Base-by-base conservation (phyloP, 331 rosid genomes). In the Quercus lobata region DNA sequence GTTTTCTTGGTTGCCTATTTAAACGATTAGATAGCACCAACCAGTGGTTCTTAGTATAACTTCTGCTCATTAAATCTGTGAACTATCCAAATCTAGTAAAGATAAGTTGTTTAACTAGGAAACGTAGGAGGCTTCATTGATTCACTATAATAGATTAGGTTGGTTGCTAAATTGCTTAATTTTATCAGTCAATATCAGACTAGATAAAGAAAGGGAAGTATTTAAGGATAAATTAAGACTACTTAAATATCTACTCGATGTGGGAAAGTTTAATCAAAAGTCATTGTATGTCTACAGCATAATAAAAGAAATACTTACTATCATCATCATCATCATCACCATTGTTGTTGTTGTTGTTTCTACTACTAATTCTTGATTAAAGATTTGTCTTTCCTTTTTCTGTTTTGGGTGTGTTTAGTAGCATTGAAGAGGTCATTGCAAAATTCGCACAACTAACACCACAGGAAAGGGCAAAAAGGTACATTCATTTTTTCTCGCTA, bases 381-480 rank as follows among this genome's bases (percentile, higher is more conserved):
- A 7, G 10, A 27, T 29, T 79, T 61, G 5, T 49, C 18, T 49
- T 74, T 66, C 34, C 74, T 77, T 70, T 29, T 7, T 63, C 27
- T 41, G 7, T 19, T 16, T 55, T 85, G 37, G 71, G 37, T 74
- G 81, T 15, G 75, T 83, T 81, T 82, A 84, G 92, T 80, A 89
- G 88, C 84, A 84, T 91, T 14, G 99, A 91, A 78, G 98, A 95
- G 72, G 90, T 95, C 68, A 91, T 95, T 71, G 86, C 93, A 71
- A 95, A 90, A 86, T 95, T 93, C 82, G 87, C 94, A 68, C 98
- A 93, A 81, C 89, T 84, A 76, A 89, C 98, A 68, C 92, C 97
- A 1, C 99, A 95, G 16, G 99, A 95, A 87, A 90, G 98, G 78
- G 91, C 96, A 41, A 95, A 95, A 84, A 93, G 97, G 99, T 95